Base-by-base conservation (phyloP, 371 early-diverging fungal species). In the Mucor velutinosus region DNA sequence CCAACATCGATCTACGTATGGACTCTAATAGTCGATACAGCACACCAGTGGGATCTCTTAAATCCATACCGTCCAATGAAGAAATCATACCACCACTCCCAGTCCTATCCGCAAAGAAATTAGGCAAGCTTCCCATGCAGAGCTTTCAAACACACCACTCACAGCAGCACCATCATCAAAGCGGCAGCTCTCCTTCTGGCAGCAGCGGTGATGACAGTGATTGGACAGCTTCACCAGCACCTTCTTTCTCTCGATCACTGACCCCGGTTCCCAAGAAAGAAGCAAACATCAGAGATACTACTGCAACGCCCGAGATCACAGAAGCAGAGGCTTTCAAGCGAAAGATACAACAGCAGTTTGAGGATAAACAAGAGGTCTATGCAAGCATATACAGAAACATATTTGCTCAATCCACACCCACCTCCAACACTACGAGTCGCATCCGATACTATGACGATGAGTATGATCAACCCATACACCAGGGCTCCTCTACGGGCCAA, bases 251-350 rank as follows among this genome's bases (percentile, higher is more conserved):
- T 19, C 4, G 8, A 45, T 45, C 45, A 45, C 19, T 45, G 19
- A 45, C 45, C 10, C 37, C 41, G 0, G 55, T 41, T 27, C 55
- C n/a, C 8, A 53, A 41, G n/a, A 60, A 7, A 19, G n/a, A 19
- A 8, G 10, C 45, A 45, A n/a, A n/a, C 3, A 25, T 19, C 19
- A 39, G 11, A n/a, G 2, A 41, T 7, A 8, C 11, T 11, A 43
- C n/a, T 45, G 25, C 65, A 47, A 33, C 51, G 8, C 59, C 59
- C 17, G 64, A 7, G 15, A 25, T 61, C 41, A 53, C 56, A 7
- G 67, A 67, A 23, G 67, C 67, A 30, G 67, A 67, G 25, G 17
- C 21, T n/a, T 56, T 61, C 17, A 67, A 67, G 17, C 8, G 56
- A 45, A 33, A 53, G 30, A n/a, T 64, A 43, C 64, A 64, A 12